A percentile compares a stretch with the other conserved stretches of the same genome.
Conservation (phyloP, 1,284 basidiomycete species). For the Microbotryomycetes sp. region DNA sequence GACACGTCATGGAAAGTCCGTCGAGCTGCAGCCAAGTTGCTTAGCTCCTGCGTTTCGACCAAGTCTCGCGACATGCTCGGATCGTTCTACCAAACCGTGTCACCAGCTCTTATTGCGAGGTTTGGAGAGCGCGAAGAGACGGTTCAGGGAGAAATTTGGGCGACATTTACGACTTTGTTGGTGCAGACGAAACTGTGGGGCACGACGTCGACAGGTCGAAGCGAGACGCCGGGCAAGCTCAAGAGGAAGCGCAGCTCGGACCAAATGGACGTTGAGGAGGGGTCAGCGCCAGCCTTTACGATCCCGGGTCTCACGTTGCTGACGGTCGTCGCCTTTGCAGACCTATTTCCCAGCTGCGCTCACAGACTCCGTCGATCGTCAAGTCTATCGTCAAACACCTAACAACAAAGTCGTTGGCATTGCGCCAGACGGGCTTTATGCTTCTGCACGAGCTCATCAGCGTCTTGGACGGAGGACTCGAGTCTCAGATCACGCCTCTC, state of each 20-base stretch:
- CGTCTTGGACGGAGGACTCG: conserved; percentile 75
- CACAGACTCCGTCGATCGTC: conserved; percentile 67
- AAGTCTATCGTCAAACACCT: conserved; percentile 79
- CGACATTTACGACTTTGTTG: conserved; percentile 56
- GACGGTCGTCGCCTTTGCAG: not conserved
- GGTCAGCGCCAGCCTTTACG: conserved; percentile 16
- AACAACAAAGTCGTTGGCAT: conserved; percentile 68
- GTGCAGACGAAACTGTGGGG: conserved; percentile 28
- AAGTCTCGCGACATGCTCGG: conserved; percentile 69
- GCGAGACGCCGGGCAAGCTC: conserved; percentile 30
- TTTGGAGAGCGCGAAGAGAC: conserved; percentile 94
- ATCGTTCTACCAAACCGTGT: conserved; percentile 71
- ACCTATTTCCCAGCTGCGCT: conserved; percentile 49
- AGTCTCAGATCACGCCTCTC: conserved; percentile 56
- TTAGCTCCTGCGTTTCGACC: conserved; percentile 75
- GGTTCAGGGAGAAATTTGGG: conserved; percentile 87
- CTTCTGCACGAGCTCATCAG: conserved; percentile 67
- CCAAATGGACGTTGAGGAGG: conserved; percentile 28
- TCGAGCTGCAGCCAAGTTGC: conserved; percentile 81
- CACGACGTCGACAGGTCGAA: not conserved
- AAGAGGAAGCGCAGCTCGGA: conserved; percentile 40
- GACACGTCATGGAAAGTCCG: conserved; percentile 99
- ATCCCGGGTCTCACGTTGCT: not conserved
- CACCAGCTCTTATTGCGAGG: conserved; percentile 77
- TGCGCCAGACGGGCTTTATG: conserved; percentile 75